These are phyloP conservation scores for Podospora australis DNA, from an alignment of 495 filamentous ascomycete genomes.

Conservation along the genomic window DNA sequence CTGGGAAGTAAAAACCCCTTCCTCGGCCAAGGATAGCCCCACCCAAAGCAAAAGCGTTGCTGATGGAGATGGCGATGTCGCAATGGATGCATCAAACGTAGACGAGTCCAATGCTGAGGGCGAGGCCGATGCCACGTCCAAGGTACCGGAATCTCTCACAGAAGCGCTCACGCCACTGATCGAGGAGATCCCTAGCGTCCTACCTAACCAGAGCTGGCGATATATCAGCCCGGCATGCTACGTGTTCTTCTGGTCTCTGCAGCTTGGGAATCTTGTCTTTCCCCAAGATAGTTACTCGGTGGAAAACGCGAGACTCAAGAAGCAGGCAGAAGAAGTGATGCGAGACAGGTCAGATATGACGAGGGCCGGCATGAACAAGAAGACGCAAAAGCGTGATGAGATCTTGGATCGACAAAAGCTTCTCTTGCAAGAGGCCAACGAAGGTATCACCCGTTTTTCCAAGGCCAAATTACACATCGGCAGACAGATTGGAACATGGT, in stretches of 20 bases:
- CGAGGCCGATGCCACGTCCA: conserved; percentile 10
- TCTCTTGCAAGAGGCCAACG: conserved; percentile 47
- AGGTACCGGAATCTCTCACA: conserved; percentile 50
- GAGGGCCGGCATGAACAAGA: conserved; percentile 53
- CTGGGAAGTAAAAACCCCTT: conserved; percentile 29
- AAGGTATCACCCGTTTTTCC: conserved; percentile 54
- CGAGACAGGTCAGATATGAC: conserved; percentile 68
- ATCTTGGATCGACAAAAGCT: conserved; percentile 58
- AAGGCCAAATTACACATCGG: conserved; percentile 57
- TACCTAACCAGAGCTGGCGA: conserved; percentile 60
- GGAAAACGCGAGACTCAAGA: conserved; percentile 58
- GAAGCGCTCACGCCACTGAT: conserved; percentile 74
- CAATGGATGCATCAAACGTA: conserved; percentile 30
- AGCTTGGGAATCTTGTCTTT: conserved; percentile 70
- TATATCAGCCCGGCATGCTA: conserved; percentile 71
- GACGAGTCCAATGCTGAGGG: conserved; percentile 16
- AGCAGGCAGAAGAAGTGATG: conserved; percentile 53
- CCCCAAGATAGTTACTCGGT: conserved; percentile 66
- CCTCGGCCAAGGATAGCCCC: conserved; percentile 21
- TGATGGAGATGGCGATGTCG: conserved; percentile 37
- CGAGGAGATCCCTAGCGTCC: conserved; percentile 51
- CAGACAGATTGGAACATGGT: conserved; percentile 78
- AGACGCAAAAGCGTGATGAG: conserved; percentile 62
- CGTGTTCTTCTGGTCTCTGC: conserved; percentile 87
- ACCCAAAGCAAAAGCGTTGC: conserved; percentile 17